Evolutionary conservation across 345 rosid genomes (phyloP).

Genomic region (Salix purpurea): DNA sequence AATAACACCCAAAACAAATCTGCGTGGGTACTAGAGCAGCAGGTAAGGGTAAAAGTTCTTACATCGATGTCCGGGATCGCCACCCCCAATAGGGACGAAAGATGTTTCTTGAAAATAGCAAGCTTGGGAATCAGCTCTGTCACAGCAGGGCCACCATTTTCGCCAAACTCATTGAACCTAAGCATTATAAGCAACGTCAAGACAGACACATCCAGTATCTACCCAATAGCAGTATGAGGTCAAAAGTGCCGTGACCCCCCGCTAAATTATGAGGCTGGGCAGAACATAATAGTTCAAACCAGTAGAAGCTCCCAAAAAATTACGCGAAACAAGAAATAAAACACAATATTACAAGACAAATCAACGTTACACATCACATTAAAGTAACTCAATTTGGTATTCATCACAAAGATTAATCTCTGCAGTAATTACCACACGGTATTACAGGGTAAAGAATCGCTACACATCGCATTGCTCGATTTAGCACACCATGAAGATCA

Average conservation of each 20-base stretch:
- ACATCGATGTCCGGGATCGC: slow-evolving; percentile 64
- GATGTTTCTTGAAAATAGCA: slow-evolving; percentile 42
- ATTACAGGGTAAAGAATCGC: background rate
- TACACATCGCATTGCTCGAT: background rate
- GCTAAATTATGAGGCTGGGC: background rate
- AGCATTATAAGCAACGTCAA: background rate
- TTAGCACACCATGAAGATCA: background rate
- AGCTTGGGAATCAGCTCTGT: slow-evolving; percentile 70
- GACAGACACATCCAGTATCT: background rate
- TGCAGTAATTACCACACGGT: background rate
- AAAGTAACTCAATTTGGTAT: no score
- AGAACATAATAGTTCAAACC: background rate
- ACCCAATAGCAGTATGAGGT: background rate
- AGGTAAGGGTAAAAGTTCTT: slow-evolving; percentile 4
- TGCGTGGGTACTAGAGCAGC: background rate
- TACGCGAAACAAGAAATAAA: background rate
- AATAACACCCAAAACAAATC: background rate
- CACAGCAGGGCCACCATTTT: slow-evolving; percentile 87
- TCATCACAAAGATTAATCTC: no score
- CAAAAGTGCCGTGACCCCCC: background rate
- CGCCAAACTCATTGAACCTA: slow-evolving; percentile 71
- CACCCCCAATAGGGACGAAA: slow-evolving; percentile 50
- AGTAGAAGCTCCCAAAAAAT: background rate
- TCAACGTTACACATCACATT: no score
- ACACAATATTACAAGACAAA: background rate